Base-by-base conservation (phyloP, 2,329 filamentous ascomycete species). In the Botrytis medusae region DNA sequence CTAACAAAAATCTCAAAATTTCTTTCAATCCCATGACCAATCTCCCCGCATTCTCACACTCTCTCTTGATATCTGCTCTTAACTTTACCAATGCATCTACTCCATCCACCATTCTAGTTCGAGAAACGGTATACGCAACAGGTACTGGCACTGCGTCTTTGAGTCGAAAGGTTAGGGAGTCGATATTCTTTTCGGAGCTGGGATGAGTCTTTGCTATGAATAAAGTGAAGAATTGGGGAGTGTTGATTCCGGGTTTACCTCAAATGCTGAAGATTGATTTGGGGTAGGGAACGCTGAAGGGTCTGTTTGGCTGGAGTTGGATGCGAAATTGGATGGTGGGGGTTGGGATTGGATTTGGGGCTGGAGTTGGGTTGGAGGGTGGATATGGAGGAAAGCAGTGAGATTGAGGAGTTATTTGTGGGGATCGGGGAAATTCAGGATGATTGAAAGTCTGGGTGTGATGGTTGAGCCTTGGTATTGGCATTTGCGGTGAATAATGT, bases 81-180 rank as follows among this genome's bases (percentile, higher is more conserved):
- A 67, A n/a, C 46, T 67, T 67, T 25, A 34, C 64, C 20, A 67
- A 29, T 4, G 46, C 22, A 40, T 54, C 64, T 3, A 40, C 46
- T 29, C 32, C 64, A 54, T 40, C 34, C 4, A 4, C 46, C 29
- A 1, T 22, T 18, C 32, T 34, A 1, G n/a, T 29, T 20, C 64
- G 46, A 7, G 34, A 40, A 54, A 67, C 4, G 18, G 32, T 67
- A 40, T 67, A 67, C 5, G 14, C 18, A 0, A 67, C 7, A 9
- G 64, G 64, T n/a, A 29, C 8, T 16, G 46, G 64, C 46, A 54
- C 64, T 10, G 64, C 64, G n/a, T 67, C 64, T 37, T 67, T 67
- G 14, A 67, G 46, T 20, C 64, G 18, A 18, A 51, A 54, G 22
- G 46, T 54, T 16, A 67, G 51, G 7, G 32, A 67, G 14, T 40